Conservation (phyloP, 2,329 filamentous ascomycete genomes). For the Alternaria metachromatica region DNA sequence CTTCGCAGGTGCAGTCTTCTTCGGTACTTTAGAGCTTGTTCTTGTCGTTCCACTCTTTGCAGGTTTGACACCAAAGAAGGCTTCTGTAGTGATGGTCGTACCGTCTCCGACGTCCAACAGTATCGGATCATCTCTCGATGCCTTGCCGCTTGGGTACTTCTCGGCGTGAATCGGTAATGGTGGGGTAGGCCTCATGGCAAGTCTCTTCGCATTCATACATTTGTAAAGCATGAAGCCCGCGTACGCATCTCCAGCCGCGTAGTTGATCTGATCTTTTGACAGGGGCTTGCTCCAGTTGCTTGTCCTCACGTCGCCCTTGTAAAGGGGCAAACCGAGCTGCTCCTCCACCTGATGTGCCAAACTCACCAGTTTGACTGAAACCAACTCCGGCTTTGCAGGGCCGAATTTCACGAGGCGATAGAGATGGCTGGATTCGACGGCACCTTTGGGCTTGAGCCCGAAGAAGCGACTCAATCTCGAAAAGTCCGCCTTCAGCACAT, state of each 20-base stretch:
- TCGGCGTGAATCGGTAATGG: constrained; percentile 35
- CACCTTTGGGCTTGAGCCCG: constrained; percentile 67
- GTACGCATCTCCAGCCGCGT: constrained; percentile 84
- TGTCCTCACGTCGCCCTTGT: constrained; percentile 77
- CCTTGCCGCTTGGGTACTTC: constrained; percentile 28
- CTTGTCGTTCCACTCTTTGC: background rate
- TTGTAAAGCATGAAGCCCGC: constrained; percentile 79
- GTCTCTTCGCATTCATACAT: constrained; percentile 68
- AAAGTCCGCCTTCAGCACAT: constrained; percentile 67
- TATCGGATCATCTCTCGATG: constrained; percentile 22
- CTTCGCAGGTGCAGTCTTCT: background rate
- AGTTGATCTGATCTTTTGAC: constrained; percentile 70
- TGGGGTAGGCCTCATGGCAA: constrained; percentile 55
- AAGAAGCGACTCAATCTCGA: constrained; percentile 73
- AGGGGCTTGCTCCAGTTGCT: constrained; percentile 77
- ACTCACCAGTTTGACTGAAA: constrained; percentile 60
- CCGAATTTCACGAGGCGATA: constrained; percentile 78
- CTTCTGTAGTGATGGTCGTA: constrained; percentile 26
- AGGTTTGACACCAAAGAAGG: constrained; percentile 29
- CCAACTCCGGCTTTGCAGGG: constrained; percentile 52
- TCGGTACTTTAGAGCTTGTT: background rate
- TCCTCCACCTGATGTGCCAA: constrained; percentile 75
- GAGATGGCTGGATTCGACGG: constrained; percentile 83
- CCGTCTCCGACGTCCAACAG: constrained; percentile 29
- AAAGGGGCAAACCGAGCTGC: constrained; percentile 74